Evolutionary conservation across 2,329 filamentous ascomycete species (phyloP).

Genomic region (Alternaria infectoria): DNA sequence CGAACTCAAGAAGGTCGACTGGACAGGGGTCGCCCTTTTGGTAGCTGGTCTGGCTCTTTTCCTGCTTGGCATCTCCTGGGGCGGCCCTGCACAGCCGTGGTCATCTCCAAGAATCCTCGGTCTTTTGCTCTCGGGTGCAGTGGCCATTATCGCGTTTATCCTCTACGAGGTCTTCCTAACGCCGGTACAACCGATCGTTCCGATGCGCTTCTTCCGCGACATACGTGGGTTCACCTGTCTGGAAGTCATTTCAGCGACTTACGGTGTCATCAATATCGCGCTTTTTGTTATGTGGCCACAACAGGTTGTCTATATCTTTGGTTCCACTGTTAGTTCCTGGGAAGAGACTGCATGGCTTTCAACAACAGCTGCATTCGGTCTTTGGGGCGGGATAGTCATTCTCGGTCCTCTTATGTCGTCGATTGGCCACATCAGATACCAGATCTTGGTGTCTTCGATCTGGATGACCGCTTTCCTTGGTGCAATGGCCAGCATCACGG

Average conservation of each 20-base stretch:
- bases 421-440: constrained; percentile 27
- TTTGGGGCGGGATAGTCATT: constrained; percentile 37
- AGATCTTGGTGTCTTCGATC: constrained; percentile 16
- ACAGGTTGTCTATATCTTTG: constrained; percentile 27
- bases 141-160: background rate
- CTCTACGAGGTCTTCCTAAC: background rate
- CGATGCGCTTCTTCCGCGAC: background rate
- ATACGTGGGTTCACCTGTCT: background rate
- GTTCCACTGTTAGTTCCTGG: constrained; percentile 24
- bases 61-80: background rate
- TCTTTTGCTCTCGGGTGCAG: background rate
- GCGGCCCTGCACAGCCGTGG: background rate
- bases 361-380: constrained; percentile 36
- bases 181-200: background rate
- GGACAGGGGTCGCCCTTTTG: background rate
- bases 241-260: background rate
- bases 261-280: constrained; percentile 29
- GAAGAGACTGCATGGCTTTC: constrained; percentile 35
- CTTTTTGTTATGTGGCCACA: constrained; percentile 39
- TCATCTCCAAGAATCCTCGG: background rate
- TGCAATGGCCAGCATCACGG: constrained; percentile 24
- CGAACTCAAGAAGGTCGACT: background rate
- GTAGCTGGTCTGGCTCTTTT: background rate
- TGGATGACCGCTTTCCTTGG: constrained; percentile 25
- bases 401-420: constrained; percentile 30